phyloP scores from a whole-genome alignment of 306 rosid species.

The apple (Malus domestica) region DNA sequence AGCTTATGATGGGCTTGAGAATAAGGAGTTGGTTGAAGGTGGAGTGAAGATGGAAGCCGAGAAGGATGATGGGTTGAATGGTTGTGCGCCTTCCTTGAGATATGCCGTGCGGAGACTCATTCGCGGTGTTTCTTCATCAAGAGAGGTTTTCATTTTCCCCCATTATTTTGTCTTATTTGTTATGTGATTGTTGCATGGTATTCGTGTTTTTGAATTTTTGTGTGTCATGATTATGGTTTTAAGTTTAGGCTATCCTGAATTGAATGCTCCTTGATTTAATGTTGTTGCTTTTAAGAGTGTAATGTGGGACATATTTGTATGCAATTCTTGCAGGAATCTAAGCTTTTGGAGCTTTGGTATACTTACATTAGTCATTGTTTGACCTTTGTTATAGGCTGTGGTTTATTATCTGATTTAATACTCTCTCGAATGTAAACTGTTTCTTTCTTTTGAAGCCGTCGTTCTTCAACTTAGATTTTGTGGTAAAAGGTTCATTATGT shows the following conservation, averaged over 20 bases:
- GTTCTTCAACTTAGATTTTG: too few species aligned
- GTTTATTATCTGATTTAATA: too few species aligned
- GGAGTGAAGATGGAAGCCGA: conserved; percentile 81
- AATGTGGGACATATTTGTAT: too few species aligned
- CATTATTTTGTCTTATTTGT: not conserved
- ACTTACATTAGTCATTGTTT: too few species aligned
- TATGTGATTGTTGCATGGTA: not conserved
- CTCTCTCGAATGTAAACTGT: too few species aligned
- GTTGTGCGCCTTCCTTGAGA: conserved; percentile 90
- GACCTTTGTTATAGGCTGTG: too few species aligned
- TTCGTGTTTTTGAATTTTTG: not conserved
- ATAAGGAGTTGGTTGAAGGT: conserved; percentile 48
- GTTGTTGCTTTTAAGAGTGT: too few species aligned
- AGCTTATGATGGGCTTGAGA: conserved; percentile 52
- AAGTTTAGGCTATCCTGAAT: not conserved
- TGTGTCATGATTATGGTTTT: not conserved
- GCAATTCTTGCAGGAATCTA: too few species aligned
- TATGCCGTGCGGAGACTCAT: conserved; percentile 85
- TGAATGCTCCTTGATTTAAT: too few species aligned
- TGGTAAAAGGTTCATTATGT: too few species aligned
- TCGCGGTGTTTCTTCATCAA: conserved; percentile 89
- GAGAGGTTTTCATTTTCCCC: conserved; percentile 52
- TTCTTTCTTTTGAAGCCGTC: too few species aligned
- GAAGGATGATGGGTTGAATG: conserved; percentile 83
- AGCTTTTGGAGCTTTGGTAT: too few species aligned